Evolutionary conservation across 2,329 filamentous ascomycete species (phyloP).

Genomic region (Sphaerulina musiva): DNA sequence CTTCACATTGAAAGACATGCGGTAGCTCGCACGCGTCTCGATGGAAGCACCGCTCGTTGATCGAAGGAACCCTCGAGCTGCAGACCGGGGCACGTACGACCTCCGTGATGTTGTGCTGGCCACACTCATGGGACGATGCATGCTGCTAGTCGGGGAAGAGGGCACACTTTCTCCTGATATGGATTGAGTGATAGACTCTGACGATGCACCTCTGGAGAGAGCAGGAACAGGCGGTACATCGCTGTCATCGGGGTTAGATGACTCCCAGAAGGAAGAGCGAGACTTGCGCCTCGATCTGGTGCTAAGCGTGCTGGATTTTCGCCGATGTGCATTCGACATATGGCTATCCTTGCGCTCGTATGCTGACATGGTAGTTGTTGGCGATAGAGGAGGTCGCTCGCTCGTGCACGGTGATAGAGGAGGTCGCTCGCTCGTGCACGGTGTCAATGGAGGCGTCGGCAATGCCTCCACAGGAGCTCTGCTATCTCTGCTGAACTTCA

Average conservation of each 20-base stretch:
- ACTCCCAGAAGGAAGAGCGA: slow-evolving; percentile 19
- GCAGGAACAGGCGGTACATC: slow-evolving; percentile 20
- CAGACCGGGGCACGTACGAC: slow-evolving; percentile 22
- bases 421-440: slow-evolving; percentile 8
- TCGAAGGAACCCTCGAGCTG: slow-evolving; percentile 24
- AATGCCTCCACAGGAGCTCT: slow-evolving; percentile 11
- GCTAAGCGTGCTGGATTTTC: slow-evolving; percentile 10
- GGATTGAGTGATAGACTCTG: slow-evolving; percentile 13
- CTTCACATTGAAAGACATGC: slow-evolving; percentile 20
- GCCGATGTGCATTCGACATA: slow-evolving; percentile 12
- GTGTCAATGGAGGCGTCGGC: slow-evolving; percentile 16
- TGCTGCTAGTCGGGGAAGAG: not conserved
- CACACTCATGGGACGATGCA: slow-evolving; percentile 20
- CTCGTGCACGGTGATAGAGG: slow-evolving; percentile 12
- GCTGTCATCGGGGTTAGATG: slow-evolving; percentile 21
- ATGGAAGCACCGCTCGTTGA: slow-evolving; percentile 22
- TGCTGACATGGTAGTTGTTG: slow-evolving; percentile 15
- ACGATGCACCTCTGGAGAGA: slow-evolving; percentile 13
- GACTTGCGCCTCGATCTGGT: slow-evolving; percentile 14
- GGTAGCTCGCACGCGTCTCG: slow-evolving; percentile 16
- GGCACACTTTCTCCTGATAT: slow-evolving; percentile 3
- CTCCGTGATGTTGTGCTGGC: slow-evolving; percentile 18
- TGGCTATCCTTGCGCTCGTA: slow-evolving; percentile 14
- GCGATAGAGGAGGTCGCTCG: slow-evolving; percentile 5
- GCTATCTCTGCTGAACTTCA: not conserved